phyloP scores from a whole-genome alignment of 1,284 basidiomycete species.

The Afroboletus lepidellus region DNA sequence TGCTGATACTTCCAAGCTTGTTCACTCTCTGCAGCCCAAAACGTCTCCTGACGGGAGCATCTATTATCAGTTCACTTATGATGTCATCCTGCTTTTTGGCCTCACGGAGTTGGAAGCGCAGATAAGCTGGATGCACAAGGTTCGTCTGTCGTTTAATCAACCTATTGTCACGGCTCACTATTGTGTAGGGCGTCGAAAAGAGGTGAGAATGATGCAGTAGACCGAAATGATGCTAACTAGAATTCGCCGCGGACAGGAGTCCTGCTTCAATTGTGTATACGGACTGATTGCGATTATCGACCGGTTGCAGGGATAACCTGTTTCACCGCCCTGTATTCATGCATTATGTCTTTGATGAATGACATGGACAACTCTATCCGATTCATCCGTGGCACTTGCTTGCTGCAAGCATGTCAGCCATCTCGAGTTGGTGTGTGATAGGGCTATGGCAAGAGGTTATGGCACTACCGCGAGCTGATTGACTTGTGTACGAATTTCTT shows the following conservation, averaged over 20 bases:
- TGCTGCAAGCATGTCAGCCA: too few relatives aligned
- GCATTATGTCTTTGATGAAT: too few relatives aligned
- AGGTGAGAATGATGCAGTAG: constrained; percentile 11
- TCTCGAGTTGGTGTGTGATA: too few relatives aligned
- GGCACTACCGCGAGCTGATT: too few relatives aligned
- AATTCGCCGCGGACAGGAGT: constrained; percentile 24
- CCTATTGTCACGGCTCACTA: background rate
- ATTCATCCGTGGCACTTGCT: too few relatives aligned
- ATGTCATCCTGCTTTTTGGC: constrained; percentile 17
- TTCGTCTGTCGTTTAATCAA: background rate
- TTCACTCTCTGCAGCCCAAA: background rate
- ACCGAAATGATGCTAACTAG: background rate
- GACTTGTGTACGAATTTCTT: too few relatives aligned
- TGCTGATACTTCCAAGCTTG: constrained; percentile 10
- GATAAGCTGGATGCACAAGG: constrained; percentile 19
- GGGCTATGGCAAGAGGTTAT: too few relatives aligned
- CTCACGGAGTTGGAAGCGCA: constrained; percentile 18
- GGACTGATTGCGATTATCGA: constrained; percentile 4
- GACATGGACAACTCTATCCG: too few relatives aligned
- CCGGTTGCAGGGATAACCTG: too few relatives aligned
- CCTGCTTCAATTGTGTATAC: constrained; percentile 40
- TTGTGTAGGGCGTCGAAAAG: constrained; percentile 25
- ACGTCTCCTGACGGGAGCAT: background rate
- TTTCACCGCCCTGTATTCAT: too few relatives aligned
- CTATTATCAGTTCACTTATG: constrained; percentile 7